Percentiles rank a stretch among this genome's conserved stretches.
These are phyloP conservation scores for Tulasnella sp. DNA, from an alignment of 768 basidiomycete species.

Conservation along the genomic window DNA sequence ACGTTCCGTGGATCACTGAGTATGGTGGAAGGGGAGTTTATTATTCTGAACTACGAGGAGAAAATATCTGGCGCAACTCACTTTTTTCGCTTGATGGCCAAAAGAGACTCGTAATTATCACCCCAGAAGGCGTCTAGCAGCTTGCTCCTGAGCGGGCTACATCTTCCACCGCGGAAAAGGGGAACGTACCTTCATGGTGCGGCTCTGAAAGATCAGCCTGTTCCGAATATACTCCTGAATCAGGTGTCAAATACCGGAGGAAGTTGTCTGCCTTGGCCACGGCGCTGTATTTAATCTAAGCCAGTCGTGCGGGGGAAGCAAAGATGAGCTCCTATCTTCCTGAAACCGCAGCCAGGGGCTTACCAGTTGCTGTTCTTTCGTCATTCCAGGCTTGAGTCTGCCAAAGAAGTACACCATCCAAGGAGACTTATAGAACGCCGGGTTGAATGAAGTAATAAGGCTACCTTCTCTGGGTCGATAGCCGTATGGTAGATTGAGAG, in stretches of 20 bases:
- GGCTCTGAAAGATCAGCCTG: constrained; percentile 30
- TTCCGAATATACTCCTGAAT: constrained; percentile 16
- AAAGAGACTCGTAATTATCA: not conserved
- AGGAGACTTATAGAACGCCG: constrained; percentile 26
- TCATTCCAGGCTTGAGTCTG: constrained; percentile 6
- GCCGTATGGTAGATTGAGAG: constrained; percentile 5
- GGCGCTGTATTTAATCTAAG: constrained; percentile 26
- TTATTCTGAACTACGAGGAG: not conserved
- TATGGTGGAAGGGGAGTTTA: not conserved
- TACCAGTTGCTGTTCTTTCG: constrained; percentile 10
- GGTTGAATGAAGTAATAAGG: constrained; percentile 12
- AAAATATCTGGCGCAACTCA: not conserved
- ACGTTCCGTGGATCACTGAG: constrained; percentile 16
- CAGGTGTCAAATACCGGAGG: constrained; percentile 24
- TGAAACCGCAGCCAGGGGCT: not conserved
- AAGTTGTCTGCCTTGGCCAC: constrained; percentile 29
- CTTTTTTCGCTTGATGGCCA: constrained; percentile 1
- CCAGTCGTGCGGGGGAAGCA: not conserved
- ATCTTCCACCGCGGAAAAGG: not conserved
- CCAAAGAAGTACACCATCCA: constrained; percentile 21
- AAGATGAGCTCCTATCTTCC: too few relatives aligned
- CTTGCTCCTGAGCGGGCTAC: not conserved
- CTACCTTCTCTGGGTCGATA: not conserved
- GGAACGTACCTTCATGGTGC: not conserved
- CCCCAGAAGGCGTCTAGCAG: constrained; percentile 27